These are phyloP conservation scores for Entelexis paramagnoliae DNA, from an alignment of 1,139 yeast species.

Conservation along the genomic window DNA sequence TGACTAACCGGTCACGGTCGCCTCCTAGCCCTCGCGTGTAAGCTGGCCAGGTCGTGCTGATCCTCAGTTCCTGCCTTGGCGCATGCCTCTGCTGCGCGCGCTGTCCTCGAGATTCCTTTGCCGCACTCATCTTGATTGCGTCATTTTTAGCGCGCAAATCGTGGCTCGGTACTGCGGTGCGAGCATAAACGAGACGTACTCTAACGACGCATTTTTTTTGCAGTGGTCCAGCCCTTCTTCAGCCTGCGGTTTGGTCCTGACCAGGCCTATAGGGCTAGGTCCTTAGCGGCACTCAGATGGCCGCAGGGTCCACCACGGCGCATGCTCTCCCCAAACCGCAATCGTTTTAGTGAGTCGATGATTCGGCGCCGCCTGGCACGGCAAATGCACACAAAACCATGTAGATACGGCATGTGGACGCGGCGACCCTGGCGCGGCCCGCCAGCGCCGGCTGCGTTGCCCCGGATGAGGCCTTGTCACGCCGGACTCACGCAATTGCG, in stretches of 20 bases:
- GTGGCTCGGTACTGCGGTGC: too few relatives aligned
- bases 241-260: neutral
- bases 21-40: neutral
- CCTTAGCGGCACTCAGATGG: neutral
- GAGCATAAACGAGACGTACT: neutral
- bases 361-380: neutral
- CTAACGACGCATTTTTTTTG: neutral
- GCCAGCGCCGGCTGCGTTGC: neutral
- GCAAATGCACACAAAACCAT: too few relatives aligned
- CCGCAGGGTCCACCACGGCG: neutral
- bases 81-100: too few relatives aligned
- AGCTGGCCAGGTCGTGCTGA: neutral
- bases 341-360: neutral
- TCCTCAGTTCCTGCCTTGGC: neutral
- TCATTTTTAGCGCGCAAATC: too few relatives aligned
- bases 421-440: neutral
- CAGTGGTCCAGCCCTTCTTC: neutral
- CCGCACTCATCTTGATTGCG: too few relatives aligned
- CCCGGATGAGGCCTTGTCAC: too few relatives aligned
- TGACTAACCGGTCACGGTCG: neutral
- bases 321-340: slow-evolving; percentile 1
- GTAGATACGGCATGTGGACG: neutral
- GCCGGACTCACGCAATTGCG: too few relatives aligned
- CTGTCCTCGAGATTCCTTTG: neutral
- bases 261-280: neutral